These are phyloP conservation scores for Batkoa obscura DNA, from an alignment of 371 early-diverging fungal species.

Conservation along the genomic window DNA sequence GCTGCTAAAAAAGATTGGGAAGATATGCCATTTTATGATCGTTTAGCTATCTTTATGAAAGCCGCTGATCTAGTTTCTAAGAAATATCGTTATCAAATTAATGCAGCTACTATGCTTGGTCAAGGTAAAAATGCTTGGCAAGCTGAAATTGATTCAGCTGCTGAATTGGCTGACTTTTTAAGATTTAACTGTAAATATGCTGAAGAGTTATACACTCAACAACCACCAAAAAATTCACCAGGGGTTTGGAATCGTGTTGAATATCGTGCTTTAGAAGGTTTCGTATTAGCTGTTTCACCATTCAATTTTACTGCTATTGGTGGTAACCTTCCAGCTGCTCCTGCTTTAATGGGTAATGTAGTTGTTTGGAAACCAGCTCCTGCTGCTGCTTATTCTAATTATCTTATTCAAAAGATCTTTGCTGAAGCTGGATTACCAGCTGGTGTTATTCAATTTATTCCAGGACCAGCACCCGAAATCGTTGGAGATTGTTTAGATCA, in stretches of 20 bases:
- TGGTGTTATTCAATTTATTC: constrained; percentile 93
- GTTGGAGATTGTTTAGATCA: constrained; percentile 44
- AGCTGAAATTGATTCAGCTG: constrained; percentile 94
- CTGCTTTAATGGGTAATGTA: constrained; percentile 94
- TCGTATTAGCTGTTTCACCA: constrained; percentile 89
- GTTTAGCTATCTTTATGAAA: constrained; percentile 91
- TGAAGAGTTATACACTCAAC: constrained; percentile 77
- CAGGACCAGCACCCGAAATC: constrained; percentile 71
- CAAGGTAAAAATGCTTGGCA: constrained; percentile 98
- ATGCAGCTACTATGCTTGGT: constrained; percentile 97
- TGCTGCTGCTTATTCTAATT: constrained; percentile 75
- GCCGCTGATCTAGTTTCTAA: constrained; percentile 81
- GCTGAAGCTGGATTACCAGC: constrained; percentile 91
- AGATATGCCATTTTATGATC: constrained; percentile 81
- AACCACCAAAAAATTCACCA: constrained; percentile 78
- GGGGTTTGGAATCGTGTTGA: constrained; percentile 90
- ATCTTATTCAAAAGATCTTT: constrained; percentile 71
- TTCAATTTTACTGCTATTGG: constrained; percentile 99
- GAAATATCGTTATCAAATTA: constrained; percentile 80
- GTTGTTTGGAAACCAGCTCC: constrained; percentile 95
- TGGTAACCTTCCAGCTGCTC: constrained; percentile 84
- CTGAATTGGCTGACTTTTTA: constrained; percentile 86
- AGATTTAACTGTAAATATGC: constrained; percentile 93
- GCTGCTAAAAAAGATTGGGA: constrained; percentile 79
- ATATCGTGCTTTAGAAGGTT: constrained; percentile 91